Evolutionary conservation across 441 rosid species (phyloP).

Genomic region (Brassica balearica): DNA sequence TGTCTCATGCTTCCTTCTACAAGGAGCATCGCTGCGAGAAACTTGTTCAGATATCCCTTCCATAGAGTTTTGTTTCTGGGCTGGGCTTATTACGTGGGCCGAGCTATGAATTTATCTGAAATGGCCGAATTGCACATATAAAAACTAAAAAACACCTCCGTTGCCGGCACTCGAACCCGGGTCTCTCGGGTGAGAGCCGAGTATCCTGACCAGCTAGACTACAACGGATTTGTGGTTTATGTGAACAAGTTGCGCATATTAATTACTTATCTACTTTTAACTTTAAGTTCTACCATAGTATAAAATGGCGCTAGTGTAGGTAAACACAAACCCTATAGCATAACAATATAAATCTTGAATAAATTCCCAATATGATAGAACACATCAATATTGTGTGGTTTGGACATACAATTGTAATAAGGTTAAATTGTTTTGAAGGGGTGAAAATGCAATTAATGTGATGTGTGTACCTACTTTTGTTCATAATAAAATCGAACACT

Average conservation of each 20-base stretch:
- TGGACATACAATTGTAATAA: background rate
- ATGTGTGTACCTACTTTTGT: constrained; percentile 16
- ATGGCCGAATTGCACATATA: too few relatives aligned
- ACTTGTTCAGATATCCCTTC: background rate
- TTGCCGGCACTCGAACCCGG: constrained; percentile 58
- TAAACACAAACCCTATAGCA: background rate
- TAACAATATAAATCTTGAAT: background rate
- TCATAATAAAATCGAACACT: background rate
- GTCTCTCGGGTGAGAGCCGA: constrained; percentile 98
- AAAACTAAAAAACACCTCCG: background rate
- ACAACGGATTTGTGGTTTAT: constrained; percentile 56
- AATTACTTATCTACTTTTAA: background rate
- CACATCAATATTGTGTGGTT: constrained; percentile 27
- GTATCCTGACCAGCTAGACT: constrained; percentile 97
- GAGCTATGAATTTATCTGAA: background rate
- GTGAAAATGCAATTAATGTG: background rate
- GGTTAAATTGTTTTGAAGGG: too few relatives aligned
- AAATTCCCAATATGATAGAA: background rate
- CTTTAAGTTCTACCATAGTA: background rate
- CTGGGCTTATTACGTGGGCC: constrained; percentile 25
- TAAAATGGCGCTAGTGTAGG: background rate
- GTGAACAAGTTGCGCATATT: too few relatives aligned
- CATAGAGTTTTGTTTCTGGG: background rate
- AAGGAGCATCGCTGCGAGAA: constrained; percentile 46
- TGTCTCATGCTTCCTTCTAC: too few relatives aligned